These are phyloP conservation scores for Leucocoprinus sp. DNA, from an alignment of 768 basidiomycete genomes.

Conservation along the genomic window DNA sequence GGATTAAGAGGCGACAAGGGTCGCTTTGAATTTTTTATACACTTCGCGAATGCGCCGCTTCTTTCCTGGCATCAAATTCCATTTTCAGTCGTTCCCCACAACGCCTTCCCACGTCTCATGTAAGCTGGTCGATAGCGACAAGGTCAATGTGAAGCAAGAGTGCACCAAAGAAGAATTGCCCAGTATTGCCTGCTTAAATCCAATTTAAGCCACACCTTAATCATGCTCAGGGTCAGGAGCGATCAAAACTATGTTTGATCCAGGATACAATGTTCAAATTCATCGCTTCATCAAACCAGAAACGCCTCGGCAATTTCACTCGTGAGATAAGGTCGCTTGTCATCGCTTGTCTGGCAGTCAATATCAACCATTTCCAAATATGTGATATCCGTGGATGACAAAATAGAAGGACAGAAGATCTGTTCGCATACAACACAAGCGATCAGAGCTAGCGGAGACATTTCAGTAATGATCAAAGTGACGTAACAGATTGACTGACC, in stretches of 20 bases:
- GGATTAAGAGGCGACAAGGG: slow-evolving; percentile 29
- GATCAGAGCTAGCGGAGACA: not conserved
- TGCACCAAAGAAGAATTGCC: not conserved
- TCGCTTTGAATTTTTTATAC: slow-evolving; percentile 27
- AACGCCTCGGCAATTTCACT: too few species aligned
- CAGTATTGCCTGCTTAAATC: not conserved
- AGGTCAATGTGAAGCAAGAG: not conserved
- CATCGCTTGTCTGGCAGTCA: too few species aligned
- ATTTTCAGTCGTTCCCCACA: slow-evolving; percentile 22
- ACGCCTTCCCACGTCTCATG: slow-evolving; percentile 10
- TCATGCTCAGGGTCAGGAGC: not conserved
- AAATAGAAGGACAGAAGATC: too few species aligned
- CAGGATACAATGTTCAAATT: too few species aligned
- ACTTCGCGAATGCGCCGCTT: slow-evolving; percentile 24
- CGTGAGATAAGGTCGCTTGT: too few species aligned
- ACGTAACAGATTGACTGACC: not conserved
- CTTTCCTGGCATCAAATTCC: slow-evolving; percentile 25
- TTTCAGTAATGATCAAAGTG: not conserved
- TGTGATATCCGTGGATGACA: too few species aligned
- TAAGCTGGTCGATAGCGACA: not conserved
- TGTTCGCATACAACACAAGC: not conserved
- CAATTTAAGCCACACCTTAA: not conserved
- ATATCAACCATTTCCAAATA: too few species aligned
- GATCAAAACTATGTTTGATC: not conserved
- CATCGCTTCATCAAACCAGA: too few species aligned